A percentile compares a stretch with the other conserved stretches of the same genome.
These are phyloP conservation scores for Metschnikowia kunwiensis DNA, from an alignment of 805 yeast species.

Conservation along the genomic window DNA sequence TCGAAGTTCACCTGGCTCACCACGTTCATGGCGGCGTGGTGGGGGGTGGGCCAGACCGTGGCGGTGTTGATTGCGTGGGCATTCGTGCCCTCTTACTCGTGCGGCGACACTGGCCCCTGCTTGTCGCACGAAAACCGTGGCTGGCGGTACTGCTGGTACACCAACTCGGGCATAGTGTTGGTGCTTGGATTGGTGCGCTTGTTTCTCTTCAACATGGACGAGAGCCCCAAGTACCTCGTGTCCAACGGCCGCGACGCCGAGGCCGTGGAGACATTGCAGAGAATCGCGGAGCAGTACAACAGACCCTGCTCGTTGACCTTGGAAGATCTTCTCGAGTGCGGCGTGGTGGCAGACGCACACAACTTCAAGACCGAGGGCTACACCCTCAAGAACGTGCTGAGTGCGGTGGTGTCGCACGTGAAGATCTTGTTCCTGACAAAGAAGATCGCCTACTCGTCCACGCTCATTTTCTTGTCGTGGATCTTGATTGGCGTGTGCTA, in stretches of 20 bases:
- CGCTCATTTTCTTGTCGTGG: conserved; percentile 9
- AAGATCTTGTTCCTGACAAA: conserved; percentile 2
- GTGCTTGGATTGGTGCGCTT: conserved; percentile 8
- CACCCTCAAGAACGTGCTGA: conserved; percentile 1
- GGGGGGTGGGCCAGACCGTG: conserved; percentile 63
- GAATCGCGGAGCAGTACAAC: conserved; percentile 15
- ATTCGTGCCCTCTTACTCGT: conserved; percentile 41
- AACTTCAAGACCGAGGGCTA: conserved; percentile 3
- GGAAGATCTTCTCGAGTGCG: conserved; percentile 15
- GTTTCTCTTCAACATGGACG: conserved; percentile 7
- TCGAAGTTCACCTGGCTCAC: conserved; percentile 48
- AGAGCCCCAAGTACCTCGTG: conserved; percentile 15
- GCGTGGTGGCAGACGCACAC: conserved; percentile 11
- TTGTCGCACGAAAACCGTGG: conserved; percentile 10
- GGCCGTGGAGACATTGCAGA: conserved; percentile 9
- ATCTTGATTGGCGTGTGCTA: conserved; percentile 8
- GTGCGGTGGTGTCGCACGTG: conserved; percentile 4
- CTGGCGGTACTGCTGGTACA: conserved; percentile 16
- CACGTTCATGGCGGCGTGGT: conserved; percentile 46
- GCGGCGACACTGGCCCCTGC: conserved; percentile 23
- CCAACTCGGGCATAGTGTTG: conserved; percentile 12
- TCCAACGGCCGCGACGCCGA: conserved; percentile 13
- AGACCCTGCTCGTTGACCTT: conserved; percentile 13
- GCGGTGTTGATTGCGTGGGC: conserved; percentile 55
- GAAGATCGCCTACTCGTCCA: conserved; percentile 7